phyloP scores from a whole-genome alignment of 768 basidiomycete genomes.

The Dictyophora rubrovolvata region DNA sequence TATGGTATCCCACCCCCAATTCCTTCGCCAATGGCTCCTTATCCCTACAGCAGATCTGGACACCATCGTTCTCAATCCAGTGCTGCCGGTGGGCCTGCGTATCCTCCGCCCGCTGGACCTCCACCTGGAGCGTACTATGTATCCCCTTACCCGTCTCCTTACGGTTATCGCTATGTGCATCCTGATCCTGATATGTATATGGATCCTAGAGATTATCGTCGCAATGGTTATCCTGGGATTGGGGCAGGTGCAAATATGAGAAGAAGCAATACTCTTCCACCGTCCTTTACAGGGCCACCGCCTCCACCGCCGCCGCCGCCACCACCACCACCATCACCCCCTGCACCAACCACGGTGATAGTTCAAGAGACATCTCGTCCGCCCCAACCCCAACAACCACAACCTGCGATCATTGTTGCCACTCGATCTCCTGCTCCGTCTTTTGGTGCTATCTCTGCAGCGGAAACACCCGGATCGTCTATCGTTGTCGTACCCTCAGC shows the following conservation, averaged over 20 bases:
- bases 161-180: constrained; percentile 3
- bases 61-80: not conserved
- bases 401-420: constrained; percentile 14
- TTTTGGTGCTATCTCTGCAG: not conserved
- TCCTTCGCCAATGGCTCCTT: not conserved
- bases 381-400: constrained; percentile 9
- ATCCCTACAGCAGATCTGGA: not conserved
- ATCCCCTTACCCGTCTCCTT: not conserved
- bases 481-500: not conserved
- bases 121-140: not conserved
- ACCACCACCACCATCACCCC: not conserved
- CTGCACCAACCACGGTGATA: not conserved
- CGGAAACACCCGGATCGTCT: constrained; percentile 1
- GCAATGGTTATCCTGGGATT: not conserved
- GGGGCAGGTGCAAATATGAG: not conserved
- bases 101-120: not conserved
- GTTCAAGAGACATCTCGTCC: constrained; percentile 8
- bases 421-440: constrained; percentile 13
- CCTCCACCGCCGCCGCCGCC: constrained; percentile 12
- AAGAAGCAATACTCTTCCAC: not conserved
- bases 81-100: not conserved
- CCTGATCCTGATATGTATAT: constrained; percentile 11
- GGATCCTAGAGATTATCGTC: constrained; percentile 7
- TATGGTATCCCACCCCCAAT: not conserved
- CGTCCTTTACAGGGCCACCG: constrained; percentile 9